Base-by-base conservation (phyloP, 306 rosid genomes). In the Senna siamea region DNA sequence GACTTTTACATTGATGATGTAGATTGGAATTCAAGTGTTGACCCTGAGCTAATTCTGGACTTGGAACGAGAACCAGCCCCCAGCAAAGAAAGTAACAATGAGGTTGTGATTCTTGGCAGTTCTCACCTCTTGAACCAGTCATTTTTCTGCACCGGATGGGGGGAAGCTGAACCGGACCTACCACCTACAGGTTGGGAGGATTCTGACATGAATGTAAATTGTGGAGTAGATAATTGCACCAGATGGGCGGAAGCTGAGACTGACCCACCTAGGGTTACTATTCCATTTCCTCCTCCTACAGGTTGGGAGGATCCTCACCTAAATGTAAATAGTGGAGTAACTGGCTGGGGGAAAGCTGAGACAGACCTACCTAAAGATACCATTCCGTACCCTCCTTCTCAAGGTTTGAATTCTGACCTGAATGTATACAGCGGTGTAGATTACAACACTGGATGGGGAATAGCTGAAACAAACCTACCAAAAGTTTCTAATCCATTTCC, bases 1-100 rank as follows among this genome's bases (percentile, higher is more conserved):
- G 50, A 91, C 74, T 71, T 76, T 3, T 80, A 85, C 80, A 78
- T 82, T 7, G 96, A 91, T 2, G 38, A 85, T 18, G 59, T 93
- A 6, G 96, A 93, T 70, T 93, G 97, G 98, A 67, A 86, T 64
- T 62, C 88, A 17, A 67, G 10, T 43, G 30, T 78, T 5, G 91
- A 91, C 81, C 90, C 85, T 48, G 90, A 88, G 35, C 89, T 93
- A 19, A 0, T 79, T 68, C 38, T 74, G 72, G 98, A 91, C 55
- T 56, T 88, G 76, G 96, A 91, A 59, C 76, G 64, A 58, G 94
- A 90, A 55, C 74, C 64, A 12, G 32, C 48, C 44, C 72, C 66
- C 0, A 9, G 11, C 17, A 81, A 41, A n/a, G 58, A 44, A n/a
- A 44, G 40, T 34, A 77, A 55, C 0, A 87, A 65, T 10, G 77